A percentile compares a stretch with the other conserved stretches of the same genome.
Conservation (phyloP, 192 early-diverging fungal species). For the Coemansia umbellata region DNA sequence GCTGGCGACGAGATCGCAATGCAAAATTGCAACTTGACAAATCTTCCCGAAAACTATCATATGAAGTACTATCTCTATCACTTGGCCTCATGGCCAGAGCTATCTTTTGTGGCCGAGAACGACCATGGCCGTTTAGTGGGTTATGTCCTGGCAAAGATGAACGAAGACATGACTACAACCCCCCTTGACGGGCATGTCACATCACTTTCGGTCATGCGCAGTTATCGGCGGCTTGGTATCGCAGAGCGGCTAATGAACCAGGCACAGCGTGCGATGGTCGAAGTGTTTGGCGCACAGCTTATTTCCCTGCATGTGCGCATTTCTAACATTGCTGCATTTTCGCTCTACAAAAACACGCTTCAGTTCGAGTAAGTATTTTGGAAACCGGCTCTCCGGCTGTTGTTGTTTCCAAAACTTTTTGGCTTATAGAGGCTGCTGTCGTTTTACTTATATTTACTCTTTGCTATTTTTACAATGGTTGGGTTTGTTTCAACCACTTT, state of each 20-base stretch:
- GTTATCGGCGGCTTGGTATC: constrained; percentile 91
- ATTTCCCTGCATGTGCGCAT: constrained; percentile 94
- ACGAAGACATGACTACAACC: constrained; percentile 76
- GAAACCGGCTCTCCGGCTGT: neutral
- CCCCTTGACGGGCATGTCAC: constrained; percentile 94
- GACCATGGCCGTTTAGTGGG: constrained; percentile 89
- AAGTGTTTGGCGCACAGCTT: constrained; percentile 80
- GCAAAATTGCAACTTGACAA: constrained; percentile 96
- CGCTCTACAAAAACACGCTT: constrained; percentile 88
- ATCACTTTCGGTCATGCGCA: constrained; percentile 93
- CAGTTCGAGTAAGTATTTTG: constrained; percentile 74
- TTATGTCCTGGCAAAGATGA: constrained; percentile 97
- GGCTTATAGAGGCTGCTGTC: too few relatives aligned
- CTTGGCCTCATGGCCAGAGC: constrained; percentile 79
- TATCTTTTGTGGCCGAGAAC: constrained; percentile 94
- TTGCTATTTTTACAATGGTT: neutral
- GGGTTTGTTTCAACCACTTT: constrained; percentile 16
- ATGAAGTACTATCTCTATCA: constrained; percentile 98
- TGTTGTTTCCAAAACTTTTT: neutral
- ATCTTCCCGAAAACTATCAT: constrained; percentile 99
- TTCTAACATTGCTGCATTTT: constrained; percentile 89
- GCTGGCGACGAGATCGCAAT: constrained; percentile 63
- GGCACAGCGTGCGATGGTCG: constrained; percentile 78
- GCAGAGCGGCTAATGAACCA: constrained; percentile 97
- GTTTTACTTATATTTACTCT: too few relatives aligned